Conservation (phyloP, 352 stramenopile species). For the Phytopythium helicoides region DNA sequence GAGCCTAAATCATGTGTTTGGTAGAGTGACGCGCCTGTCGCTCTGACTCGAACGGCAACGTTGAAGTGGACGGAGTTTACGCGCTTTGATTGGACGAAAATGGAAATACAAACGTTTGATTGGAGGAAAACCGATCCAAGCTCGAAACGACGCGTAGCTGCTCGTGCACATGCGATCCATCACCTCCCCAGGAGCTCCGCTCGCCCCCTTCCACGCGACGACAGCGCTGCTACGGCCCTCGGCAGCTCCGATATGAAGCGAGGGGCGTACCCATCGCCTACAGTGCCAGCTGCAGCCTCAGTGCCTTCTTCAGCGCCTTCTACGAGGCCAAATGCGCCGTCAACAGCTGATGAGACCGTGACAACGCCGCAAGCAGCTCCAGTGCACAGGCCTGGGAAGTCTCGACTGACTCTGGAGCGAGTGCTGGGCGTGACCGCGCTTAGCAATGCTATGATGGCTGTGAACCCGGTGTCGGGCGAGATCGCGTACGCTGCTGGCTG, state of each 20-base stretch:
- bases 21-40: background rate
- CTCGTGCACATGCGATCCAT: background rate
- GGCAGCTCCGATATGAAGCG: background rate
- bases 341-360: background rate
- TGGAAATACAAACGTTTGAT: background rate
- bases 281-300: background rate
- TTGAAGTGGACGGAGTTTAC: constrained; percentile 1
- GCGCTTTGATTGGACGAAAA: background rate
- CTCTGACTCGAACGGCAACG: background rate
- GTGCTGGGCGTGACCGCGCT: constrained; percentile 73
- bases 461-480: constrained; percentile 77
- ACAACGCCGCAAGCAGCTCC: constrained; percentile 1
- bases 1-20: too few species aligned
- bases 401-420: constrained; percentile 76
- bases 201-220: too few species aligned
- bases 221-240: too few species aligned
- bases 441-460: constrained; percentile 72
- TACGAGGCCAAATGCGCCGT: background rate
- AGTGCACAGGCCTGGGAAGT: constrained; percentile 17
- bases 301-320: background rate
- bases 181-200: too few species aligned
- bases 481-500: constrained; percentile 85
- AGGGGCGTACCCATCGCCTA: background rate
- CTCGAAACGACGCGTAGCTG: constrained; percentile 6
- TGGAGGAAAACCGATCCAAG: constrained; percentile 3